Evolutionary conservation across 306 rosid species (phyloP), one percentile per base, ranked within the genome.

Genomic region (Astragalus glycyphyllos): DNA sequence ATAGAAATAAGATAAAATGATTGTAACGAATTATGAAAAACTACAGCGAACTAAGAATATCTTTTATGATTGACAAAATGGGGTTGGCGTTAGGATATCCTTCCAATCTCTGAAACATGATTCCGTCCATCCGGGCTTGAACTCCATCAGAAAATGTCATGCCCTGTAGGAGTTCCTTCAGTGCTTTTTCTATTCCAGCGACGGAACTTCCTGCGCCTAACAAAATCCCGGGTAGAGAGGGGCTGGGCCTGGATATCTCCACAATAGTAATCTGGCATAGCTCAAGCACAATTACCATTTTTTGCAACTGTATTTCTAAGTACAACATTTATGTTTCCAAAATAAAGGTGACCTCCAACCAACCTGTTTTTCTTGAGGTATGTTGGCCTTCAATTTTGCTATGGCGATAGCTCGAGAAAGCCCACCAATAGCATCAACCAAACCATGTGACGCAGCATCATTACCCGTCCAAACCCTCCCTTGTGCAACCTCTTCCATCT

Each of bases 381-480:
- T 94, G 80, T 89, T 82, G 50, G 98, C 98, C 86, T 86, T 90
- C 77, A 58, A 81, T 68, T 94, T 94, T 13, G 98, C 98, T 63
- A 94, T 88, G 53, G 97, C 96, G 32, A 94, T 81, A 48, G 98
- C 98, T 47, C 89, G 89, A 44, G 97, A 90, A 69, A 90, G 81
- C n/a, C 98, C 96, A 38, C 97, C 97, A 58, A 90, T 83, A 17
- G 97, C 97, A 77, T 94, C 98, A 11, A 94, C 94, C 78, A 94
- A 77, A 65, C 98, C 97, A 34, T 17, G 82, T 0, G 90, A 89
- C 13, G 86, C 90, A 29, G 97, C 98, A 82, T 83, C 96, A 32
- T 86, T 79, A 69, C 98, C 97, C 0, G 89, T 78, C 98, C 98
- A 94, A 75, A 94, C 96, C 77, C 96, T 90, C 58, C 98, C 98